Conservation (phyloP, 1,284 basidiomycete genomes). For the Marasmius fiardii region DNA sequence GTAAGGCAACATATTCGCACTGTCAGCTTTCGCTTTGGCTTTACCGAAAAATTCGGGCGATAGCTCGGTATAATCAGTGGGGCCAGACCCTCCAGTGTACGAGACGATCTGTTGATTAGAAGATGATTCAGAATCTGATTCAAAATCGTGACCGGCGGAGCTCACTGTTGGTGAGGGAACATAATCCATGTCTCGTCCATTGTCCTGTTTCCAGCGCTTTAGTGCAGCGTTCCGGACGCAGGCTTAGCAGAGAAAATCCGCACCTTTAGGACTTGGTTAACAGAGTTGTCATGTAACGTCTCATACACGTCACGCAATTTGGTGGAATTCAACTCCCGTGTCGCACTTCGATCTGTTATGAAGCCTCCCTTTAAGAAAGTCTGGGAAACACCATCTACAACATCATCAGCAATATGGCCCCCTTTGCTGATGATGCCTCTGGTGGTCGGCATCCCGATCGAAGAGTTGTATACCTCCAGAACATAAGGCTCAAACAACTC, state of each 20-base stretch:
- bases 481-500: constrained; percentile 41
- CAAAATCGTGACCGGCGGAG: background rate
- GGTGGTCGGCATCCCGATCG: constrained; percentile 25
- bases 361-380: constrained; percentile 17
- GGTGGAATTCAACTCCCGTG: constrained; percentile 27
- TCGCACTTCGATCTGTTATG: constrained; percentile 18
- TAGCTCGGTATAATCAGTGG: constrained; percentile 35
- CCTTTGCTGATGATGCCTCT: constrained; percentile 27
- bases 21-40: constrained; percentile 32
- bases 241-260: background rate
- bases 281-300: constrained; percentile 33
- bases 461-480: constrained; percentile 35
- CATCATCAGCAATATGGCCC: constrained; percentile 18
- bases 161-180: constrained; percentile 37
- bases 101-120: constrained; percentile 27
- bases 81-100: constrained; percentile 31
- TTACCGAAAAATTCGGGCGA: constrained; percentile 27
- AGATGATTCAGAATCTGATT: background rate
- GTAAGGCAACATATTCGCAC: constrained; percentile 37
- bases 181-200: constrained; percentile 34
- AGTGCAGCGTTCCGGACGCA: background rate
- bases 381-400: constrained; percentile 6
- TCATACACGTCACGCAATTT: constrained; percentile 23
- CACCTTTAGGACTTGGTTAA: constrained; percentile 38
- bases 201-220: constrained; percentile 23